These are phyloP conservation scores for Claviceps lovelessii DNA, from an alignment of 2,329 filamentous ascomycete species.

Conservation along the genomic window DNA sequence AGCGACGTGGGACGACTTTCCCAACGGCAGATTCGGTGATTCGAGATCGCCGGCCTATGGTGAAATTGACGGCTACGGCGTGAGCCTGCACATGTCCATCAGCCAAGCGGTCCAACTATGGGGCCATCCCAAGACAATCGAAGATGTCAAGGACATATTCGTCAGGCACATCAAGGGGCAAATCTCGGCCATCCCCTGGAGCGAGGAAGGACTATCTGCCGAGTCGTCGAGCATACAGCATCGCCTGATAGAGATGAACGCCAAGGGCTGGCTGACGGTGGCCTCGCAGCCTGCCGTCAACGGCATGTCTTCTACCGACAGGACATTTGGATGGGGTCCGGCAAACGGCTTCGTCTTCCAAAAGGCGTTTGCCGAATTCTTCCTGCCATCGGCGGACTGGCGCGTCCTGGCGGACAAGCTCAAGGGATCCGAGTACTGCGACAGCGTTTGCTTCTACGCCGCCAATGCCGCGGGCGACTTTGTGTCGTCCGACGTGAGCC, in stretches of 20 bases:
- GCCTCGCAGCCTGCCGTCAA: slow-evolving; percentile 92
- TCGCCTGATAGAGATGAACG: slow-evolving; percentile 62
- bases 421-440: slow-evolving; percentile 39
- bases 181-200: slow-evolving; percentile 78
- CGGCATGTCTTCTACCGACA: slow-evolving; percentile 60
- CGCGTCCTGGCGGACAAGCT: slow-evolving; percentile 49
- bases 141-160: slow-evolving; percentile 71
- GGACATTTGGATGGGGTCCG: slow-evolving; percentile 86
- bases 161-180: slow-evolving; percentile 66
- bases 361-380: slow-evolving; percentile 96
- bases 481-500: slow-evolving; percentile 46
- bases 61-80: slow-evolving; percentile 95
- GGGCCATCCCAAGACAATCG: slow-evolving; percentile 56
- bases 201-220: slow-evolving; percentile 70
- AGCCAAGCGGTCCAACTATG: slow-evolving; percentile 71
- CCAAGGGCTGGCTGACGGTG: slow-evolving; percentile 85
- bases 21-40: slow-evolving; percentile 91
- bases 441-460: slow-evolving; percentile 75
- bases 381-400: slow-evolving; percentile 66
- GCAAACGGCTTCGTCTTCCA: slow-evolving; percentile 91
- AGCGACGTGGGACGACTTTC: slow-evolving; percentile 97
- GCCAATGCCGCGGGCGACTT: slow-evolving; percentile 68
- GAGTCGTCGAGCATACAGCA: slow-evolving; percentile 73
- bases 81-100: slow-evolving; percentile 85
- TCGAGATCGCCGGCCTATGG: slow-evolving; percentile 86